These are phyloP conservation scores for Claviceps digitariae DNA, from an alignment of 2,329 filamentous ascomycete species.

Conservation along the genomic window DNA sequence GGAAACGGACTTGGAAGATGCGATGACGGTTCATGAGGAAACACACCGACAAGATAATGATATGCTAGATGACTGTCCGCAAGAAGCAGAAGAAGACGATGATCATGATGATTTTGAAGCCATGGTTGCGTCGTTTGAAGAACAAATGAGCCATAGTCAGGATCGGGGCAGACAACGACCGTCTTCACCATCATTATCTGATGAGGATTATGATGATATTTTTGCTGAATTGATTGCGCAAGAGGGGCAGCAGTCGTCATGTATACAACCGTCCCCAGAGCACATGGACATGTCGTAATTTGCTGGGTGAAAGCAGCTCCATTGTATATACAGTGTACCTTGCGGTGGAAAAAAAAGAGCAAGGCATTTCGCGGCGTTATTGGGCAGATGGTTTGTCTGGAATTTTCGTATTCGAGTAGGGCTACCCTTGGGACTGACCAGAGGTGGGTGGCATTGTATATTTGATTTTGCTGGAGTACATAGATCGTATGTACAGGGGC, in stretches of 20 bases:
- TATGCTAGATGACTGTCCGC: constrained; percentile 34
- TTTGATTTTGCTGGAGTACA: not conserved
- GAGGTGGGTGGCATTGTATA: not conserved
- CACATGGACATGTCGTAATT: constrained; percentile 31
- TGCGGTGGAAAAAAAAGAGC: not conserved
- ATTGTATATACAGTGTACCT: not conserved
- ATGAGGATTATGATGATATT: constrained; percentile 48
- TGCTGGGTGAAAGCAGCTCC: not conserved
- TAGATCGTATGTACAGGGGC: constrained; percentile 9
- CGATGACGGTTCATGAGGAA: constrained; percentile 22
- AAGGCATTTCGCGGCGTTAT: constrained; percentile 7
- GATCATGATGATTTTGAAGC: constrained; percentile 47
- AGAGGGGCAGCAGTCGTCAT: constrained; percentile 10
- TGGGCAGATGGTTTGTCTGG: not conserved
- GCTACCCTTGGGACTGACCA: not conserved
- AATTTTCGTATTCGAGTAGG: not conserved
- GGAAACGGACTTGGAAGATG: constrained; percentile 39
- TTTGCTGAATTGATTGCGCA: constrained; percentile 34
- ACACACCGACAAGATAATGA: constrained; percentile 23
- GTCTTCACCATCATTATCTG: constrained; percentile 26
- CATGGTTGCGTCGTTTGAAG: constrained; percentile 35
- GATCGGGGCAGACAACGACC: constrained; percentile 13
- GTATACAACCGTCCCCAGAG: constrained; percentile 16
- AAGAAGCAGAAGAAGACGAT: constrained; percentile 33
- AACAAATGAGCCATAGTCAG: constrained; percentile 11